These are phyloP conservation scores for Cicer bijugum DNA, from an alignment of 306 rosid genomes.

Conservation along the genomic window DNA sequence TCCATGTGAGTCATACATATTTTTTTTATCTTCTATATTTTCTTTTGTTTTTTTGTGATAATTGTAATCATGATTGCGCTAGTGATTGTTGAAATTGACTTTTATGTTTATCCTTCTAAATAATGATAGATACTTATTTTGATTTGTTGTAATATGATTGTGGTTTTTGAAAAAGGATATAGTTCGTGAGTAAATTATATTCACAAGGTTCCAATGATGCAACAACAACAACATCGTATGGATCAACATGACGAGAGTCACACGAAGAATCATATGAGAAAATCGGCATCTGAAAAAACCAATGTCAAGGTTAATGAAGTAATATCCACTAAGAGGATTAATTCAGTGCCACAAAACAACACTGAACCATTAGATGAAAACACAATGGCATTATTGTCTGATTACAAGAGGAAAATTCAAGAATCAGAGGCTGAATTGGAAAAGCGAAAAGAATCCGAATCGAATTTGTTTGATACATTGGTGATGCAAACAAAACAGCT, in stretches of 20 bases:
- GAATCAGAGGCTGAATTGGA: slow-evolving; percentile 58
- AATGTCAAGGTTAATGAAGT: slow-evolving; percentile 45
- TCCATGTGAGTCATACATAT: background rate
- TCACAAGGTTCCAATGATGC: slow-evolving; percentile 40
- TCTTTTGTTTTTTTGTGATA: background rate
- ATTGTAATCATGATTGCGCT: background rate
- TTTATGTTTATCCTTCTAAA: background rate
- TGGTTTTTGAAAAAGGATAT: slow-evolving; percentile 8
- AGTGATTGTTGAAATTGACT: background rate
- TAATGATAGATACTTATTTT: background rate
- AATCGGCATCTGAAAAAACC: slow-evolving; percentile 23
- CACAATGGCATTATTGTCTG: slow-evolving; percentile 12
- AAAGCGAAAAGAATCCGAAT: slow-evolving; percentile 59
- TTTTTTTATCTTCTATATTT: background rate
- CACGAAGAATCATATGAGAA: slow-evolving; percentile 34
- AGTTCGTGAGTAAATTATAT: slow-evolving; percentile 21
- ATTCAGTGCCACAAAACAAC: slow-evolving; percentile 10
- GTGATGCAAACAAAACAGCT: slow-evolving; percentile 64
- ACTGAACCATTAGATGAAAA: background rate
- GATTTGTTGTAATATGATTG: slow-evolving; percentile 1
- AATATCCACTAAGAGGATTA: slow-evolving; percentile 18
- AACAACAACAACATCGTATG: slow-evolving; percentile 2
- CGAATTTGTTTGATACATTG: slow-evolving; percentile 60
- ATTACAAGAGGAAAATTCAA: slow-evolving; percentile 45
- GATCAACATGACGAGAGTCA: slow-evolving; percentile 34